phyloP scores from a whole-genome alignment of 257 asterid species.

The Capsicum baccatum region DNA sequence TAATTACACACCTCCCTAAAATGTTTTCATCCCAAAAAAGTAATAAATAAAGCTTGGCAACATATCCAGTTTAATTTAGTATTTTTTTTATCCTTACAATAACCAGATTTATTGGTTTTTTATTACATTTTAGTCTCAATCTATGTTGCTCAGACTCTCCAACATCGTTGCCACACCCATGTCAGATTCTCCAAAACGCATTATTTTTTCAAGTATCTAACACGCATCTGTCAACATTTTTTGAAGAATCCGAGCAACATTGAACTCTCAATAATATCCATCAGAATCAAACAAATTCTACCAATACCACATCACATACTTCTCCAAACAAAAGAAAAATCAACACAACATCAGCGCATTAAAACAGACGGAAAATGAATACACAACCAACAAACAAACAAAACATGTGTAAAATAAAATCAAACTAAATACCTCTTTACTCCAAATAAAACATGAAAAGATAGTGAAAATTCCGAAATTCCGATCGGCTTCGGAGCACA shows the following conservation, averaged over 20 bases:
- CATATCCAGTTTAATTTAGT: not conserved
- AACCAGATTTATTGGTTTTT: not conserved
- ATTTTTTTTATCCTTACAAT: not conserved
- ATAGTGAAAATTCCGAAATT: not conserved
- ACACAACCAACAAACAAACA: not conserved
- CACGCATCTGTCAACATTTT: too few species aligned
- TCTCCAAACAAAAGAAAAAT: too few species aligned
- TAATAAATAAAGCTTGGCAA: not conserved
- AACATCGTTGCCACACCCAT: too few species aligned
- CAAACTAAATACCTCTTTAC: not conserved
- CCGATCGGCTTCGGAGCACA: not conserved
- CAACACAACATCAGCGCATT: not conserved
- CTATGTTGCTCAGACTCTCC: too few species aligned
- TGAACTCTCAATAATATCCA: not conserved
- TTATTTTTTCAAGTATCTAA: too few species aligned
- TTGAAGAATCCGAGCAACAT: too few species aligned
- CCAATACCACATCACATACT: not conserved
- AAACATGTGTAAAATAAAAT: too few species aligned
- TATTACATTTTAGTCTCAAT: not conserved
- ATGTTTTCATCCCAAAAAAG: not conserved
- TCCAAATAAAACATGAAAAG: not conserved
- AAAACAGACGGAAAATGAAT: not conserved
- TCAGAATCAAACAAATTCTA: not conserved
- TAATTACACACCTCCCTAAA: not conserved
- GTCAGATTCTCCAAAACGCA: too few species aligned